A percentile compares a stretch with the other conserved stretches of the same genome.
Conservation (phyloP, 2,329 filamentous ascomycete species). For the Diaporthe humulicola region DNA sequence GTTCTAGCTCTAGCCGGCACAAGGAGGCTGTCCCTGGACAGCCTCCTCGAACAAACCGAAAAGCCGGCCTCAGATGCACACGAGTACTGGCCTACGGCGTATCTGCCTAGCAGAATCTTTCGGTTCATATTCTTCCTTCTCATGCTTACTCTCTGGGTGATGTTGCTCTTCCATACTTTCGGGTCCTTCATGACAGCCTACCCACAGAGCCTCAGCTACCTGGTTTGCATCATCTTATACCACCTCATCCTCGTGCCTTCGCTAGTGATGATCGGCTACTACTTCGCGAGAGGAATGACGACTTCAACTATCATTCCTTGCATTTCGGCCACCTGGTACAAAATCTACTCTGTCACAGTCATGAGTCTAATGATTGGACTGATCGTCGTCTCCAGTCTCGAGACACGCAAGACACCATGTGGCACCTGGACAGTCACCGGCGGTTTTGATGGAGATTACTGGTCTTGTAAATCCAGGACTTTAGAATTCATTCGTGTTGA, state of each 20-base stretch:
- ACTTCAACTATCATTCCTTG: constrained; percentile 15
- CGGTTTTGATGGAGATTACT: not conserved
- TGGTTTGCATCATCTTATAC: not conserved
- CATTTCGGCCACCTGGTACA: constrained; percentile 15
- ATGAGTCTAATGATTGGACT: not conserved
- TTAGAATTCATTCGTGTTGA: not conserved
- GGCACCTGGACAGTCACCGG: not conserved
- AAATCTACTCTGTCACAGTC: not conserved
- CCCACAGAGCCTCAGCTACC: not conserved
- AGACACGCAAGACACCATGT: constrained; percentile 15
- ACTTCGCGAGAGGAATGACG: constrained; percentile 3
- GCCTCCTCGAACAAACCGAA: not conserved
- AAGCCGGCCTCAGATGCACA: not conserved
- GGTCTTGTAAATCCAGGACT: not conserved
- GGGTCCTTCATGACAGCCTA: not conserved
- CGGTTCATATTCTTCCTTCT: not conserved
- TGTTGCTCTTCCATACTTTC: not conserved
- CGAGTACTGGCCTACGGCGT: not conserved
- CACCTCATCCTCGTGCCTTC: not conserved
- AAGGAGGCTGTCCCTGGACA: not conserved
- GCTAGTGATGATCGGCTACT: not conserved
- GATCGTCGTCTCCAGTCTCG: not conserved
- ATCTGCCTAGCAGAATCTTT: not conserved
- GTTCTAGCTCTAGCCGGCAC: not conserved
- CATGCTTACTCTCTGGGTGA: not conserved